phyloP scores from a whole-genome alignment of 2,329 filamentous ascomycete genomes.

The Dothideomycetes sp. region DNA sequence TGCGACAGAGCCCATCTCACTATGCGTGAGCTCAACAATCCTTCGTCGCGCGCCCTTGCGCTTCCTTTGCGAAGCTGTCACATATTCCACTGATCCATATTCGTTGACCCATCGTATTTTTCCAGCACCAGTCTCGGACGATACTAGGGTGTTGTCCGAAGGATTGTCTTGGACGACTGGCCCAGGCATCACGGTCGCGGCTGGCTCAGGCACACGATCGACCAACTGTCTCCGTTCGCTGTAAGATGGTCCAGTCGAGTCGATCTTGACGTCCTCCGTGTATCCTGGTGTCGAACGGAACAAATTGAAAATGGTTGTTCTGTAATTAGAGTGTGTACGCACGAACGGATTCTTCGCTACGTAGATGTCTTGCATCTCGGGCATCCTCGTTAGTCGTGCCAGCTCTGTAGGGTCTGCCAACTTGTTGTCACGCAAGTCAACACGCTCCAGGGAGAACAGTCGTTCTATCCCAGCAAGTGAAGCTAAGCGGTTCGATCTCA shows the following conservation, averaged over 20 bases:
- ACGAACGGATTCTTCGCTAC: conserved; percentile 87
- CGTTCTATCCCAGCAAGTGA: conserved; percentile 87
- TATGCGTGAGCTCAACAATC: conserved; percentile 50
- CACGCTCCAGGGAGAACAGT: conserved; percentile 74
- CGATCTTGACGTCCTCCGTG: conserved; percentile 81
- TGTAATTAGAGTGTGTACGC: conserved; percentile 74
- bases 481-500: conserved; percentile 76
- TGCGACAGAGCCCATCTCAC: conserved; percentile 19
- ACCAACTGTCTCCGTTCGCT: conserved; percentile 75
- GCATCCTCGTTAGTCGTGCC: conserved; percentile 79
- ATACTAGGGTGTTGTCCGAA: conserved; percentile 2
- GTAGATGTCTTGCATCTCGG: conserved; percentile 87
- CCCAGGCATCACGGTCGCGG: conserved; percentile 63
- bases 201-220: conserved; percentile 66
- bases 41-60: conserved; percentile 49
- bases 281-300: conserved; percentile 87
- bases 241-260: conserved; percentile 73
- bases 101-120: not conserved
- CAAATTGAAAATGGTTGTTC: conserved; percentile 88
- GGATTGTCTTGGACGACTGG: conserved; percentile 36
- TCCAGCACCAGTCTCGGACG: not conserved
- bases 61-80: conserved; percentile 16
- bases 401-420: conserved; percentile 86
- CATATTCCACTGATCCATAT: conserved; percentile 2
- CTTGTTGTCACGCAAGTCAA: conserved; percentile 85